Evolutionary conservation across 1,284 basidiomycete species (phyloP), one percentile per base, ranked within the genome.

Genomic region (Butyriboletus regius): DNA sequence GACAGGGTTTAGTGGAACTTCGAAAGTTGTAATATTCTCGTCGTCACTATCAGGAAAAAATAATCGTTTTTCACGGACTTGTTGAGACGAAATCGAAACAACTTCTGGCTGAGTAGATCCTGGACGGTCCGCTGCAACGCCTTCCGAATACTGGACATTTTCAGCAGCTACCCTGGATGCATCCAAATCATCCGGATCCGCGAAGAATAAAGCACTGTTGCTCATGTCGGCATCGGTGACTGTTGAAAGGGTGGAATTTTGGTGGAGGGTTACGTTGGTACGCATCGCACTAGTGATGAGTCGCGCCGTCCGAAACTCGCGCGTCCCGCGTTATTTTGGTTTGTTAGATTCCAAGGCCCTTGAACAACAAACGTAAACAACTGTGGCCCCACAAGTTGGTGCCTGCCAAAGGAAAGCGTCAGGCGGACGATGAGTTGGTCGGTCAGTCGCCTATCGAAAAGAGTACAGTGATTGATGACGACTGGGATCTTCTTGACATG

Each of bases 11-110:
- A 14, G 28, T 36, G 47, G 32, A 46, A 40, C 20, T 65, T 67
- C 39, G 46, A 56, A 53, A 44, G 43, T 48, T 32, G 55, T 54
- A 32, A 49, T 43, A 13, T 79, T 66, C 26, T 79, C 82, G 33
- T 82, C 79, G 39, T 82, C 81, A 51, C 80, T 82, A 48, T 76
- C 76, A 1, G 74, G 71, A 41, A 82, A 67, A 58, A 85, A 85
- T 1, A 83, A 67, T 34, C 70, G 69, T 58, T 67, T 63, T 54
- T 59, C 53, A 10, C 56, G 54, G 20, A 53, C 32, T 36, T 57
- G 49, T 29, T 48, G 53, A 41, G 55, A 47, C 13, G 51, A 40
- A n/a, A 32, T 34, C 12, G 43, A 9, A 33, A 7, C 20, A 13
- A 18, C 18, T 33, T 53, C 54, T 10, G 51, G 40, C 31, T 37